Percentiles rank a stretch among this genome's conserved stretches.
These are phyloP conservation scores for Trichoderma sp. DNA, from an alignment of 2,329 filamentous ascomycete genomes.

Conservation along the genomic window DNA sequence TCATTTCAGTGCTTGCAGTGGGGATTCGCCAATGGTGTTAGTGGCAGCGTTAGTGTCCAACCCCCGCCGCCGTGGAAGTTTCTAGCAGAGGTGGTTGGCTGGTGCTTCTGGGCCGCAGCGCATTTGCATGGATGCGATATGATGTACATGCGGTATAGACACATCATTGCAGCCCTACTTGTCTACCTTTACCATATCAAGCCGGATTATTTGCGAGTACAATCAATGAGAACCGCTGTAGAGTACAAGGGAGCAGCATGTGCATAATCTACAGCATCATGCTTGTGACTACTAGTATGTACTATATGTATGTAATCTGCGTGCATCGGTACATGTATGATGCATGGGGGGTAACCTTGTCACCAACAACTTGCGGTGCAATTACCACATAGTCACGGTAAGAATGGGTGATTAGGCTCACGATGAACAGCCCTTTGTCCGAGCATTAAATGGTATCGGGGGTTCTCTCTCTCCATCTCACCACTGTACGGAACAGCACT, in stretches of 20 bases:
- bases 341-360: background rate
- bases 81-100: conserved; percentile 19
- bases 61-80: conserved; percentile 19
- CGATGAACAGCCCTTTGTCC: background rate
- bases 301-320: background rate
- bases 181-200: background rate
- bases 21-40: background rate
- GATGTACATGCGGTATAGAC: background rate
- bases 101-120: conserved; percentile 16
- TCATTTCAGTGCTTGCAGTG: background rate
- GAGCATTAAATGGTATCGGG: background rate
- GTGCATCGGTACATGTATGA: background rate
- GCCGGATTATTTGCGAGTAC: no score
- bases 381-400: background rate
- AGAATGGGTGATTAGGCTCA: no score
- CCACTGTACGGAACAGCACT: background rate
- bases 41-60: background rate
- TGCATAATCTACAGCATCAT: background rate
- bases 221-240: background rate
- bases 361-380: background rate
- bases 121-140: background rate
- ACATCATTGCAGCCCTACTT: background rate
- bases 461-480: background rate
- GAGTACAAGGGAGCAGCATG: background rate
- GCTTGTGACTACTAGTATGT: background rate